Percentiles rank a stretch among this genome's conserved stretches.
Evolutionary conservation across 1,284 basidiomycete genomes (phyloP).

Genomic region (Microstroma glucosiphilum): DNA sequence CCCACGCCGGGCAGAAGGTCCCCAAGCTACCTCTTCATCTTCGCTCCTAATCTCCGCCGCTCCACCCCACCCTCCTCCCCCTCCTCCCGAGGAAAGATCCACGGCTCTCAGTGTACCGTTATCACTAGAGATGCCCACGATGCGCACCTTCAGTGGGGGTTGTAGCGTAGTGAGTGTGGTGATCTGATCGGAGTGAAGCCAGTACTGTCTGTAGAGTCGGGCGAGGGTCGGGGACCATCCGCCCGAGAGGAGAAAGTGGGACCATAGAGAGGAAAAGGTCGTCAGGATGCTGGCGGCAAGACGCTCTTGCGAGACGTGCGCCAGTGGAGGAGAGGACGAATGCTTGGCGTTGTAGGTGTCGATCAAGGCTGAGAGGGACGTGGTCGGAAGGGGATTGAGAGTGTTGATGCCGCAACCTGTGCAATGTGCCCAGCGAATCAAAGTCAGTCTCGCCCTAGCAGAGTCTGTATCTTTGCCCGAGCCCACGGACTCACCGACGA

Average conservation of each 20-base stretch:
- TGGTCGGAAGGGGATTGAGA: slow-evolving; percentile 73
- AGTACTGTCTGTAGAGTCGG: slow-evolving; percentile 63
- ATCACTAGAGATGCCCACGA: slow-evolving; percentile 79
- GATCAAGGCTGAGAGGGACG: slow-evolving; percentile 68
- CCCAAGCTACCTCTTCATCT: neutral
- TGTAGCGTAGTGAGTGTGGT: slow-evolving; percentile 72
- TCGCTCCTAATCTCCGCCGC: neutral
- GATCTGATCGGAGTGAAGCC: slow-evolving; percentile 86
- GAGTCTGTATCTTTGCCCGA: neutral
- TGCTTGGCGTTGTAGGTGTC: slow-evolving; percentile 34
- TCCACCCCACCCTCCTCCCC: slow-evolving; percentile 20
- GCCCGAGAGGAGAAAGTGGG: slow-evolving; percentile 59
- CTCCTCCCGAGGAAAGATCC: slow-evolving; percentile 52
- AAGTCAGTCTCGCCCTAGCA: neutral
- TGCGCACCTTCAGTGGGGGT: slow-evolving; percentile 67
- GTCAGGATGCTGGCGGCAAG: slow-evolving; percentile 70
- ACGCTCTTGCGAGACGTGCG: slow-evolving; percentile 63
- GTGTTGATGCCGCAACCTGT: slow-evolving; percentile 77
- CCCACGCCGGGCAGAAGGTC: neutral
- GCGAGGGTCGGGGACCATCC: slow-evolving; percentile 45
- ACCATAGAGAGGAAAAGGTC: slow-evolving; percentile 76
- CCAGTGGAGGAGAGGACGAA: slow-evolving; percentile 23
- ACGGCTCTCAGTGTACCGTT: slow-evolving; percentile 79
- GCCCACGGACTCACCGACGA: slow-evolving; percentile 55
- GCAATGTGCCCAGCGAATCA: neutral